phyloP scores from a whole-genome alignment of 2,329 filamentous ascomycete genomes.

The Fusarium pininemorale region DNA sequence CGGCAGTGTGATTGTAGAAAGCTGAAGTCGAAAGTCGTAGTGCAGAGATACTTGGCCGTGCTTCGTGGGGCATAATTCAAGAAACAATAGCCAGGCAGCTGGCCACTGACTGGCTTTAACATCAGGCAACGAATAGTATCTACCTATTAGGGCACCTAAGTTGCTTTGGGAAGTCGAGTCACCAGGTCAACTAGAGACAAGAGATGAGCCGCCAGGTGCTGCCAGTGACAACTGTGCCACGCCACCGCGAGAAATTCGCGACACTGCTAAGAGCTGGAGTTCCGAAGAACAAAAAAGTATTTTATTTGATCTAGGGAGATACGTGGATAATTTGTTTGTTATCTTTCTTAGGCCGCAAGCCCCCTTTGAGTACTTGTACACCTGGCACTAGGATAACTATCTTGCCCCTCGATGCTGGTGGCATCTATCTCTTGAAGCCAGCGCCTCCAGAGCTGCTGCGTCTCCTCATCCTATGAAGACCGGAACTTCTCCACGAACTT shows the following conservation, averaged over 20 bases:
- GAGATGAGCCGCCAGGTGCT: neutral
- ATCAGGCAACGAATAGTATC: neutral
- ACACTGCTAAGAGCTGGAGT: neutral
- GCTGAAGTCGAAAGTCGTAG: neutral
- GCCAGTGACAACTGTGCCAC: constrained; percentile 6
- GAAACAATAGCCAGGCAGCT: neutral
- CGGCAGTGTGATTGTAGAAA: neutral
- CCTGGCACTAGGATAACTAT: constrained; percentile 28
- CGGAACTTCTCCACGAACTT: constrained; percentile 45
- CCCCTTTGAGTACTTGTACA: neutral
- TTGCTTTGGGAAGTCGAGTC: neutral
- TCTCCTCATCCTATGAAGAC: constrained; percentile 46
- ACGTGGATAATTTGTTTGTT: neutral
- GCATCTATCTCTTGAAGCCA: constrained; percentile 24
- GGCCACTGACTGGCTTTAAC: neutral
- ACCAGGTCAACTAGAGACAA: neutral
- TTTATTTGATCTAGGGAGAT: neutral
- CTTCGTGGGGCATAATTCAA: neutral
- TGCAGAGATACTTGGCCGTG: neutral
- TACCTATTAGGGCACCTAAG: neutral
- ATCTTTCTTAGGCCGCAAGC: neutral
- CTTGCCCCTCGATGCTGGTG: constrained; percentile 24
- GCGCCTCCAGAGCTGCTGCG: constrained; percentile 36
- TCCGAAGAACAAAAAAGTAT: neutral
- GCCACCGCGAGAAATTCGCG: neutral